These are phyloP conservation scores for Colletotrichum karsti DNA, from an alignment of 2,329 filamentous ascomycete species.

Conservation along the genomic window DNA sequence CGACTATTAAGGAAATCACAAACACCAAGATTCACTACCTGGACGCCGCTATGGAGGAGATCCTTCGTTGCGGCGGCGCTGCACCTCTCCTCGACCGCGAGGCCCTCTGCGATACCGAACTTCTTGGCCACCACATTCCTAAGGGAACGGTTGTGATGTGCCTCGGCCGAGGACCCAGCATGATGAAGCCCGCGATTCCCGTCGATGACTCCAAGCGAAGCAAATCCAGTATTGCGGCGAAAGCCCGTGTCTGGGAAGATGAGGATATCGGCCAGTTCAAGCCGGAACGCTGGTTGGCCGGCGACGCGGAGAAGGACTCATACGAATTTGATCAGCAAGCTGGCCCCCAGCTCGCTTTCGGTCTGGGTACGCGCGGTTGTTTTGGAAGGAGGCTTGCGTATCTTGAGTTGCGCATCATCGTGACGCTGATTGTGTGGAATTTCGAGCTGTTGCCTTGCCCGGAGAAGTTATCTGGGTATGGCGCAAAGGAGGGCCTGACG, in stretches of 20 bases:
- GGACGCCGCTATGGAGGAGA: conserved; percentile 47
- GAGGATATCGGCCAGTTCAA: conserved; percentile 39
- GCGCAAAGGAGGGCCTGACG: conserved; percentile 23
- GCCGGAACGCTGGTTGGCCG: conserved; percentile 47
- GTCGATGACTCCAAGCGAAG: conserved; percentile 40
- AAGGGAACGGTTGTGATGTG: conserved; percentile 42
- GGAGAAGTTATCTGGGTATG: conserved; percentile 27
- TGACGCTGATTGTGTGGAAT: conserved; percentile 47
- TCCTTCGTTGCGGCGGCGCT: conserved; percentile 40
- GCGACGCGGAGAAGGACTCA: neutral
- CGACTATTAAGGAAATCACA: conserved; percentile 40
- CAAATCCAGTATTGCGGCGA: conserved; percentile 31
- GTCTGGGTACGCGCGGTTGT: conserved; percentile 45
- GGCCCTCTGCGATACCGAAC: conserved; percentile 40
- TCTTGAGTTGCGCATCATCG: conserved; percentile 43
- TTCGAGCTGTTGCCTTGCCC: conserved; percentile 44
- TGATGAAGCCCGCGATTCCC: conserved; percentile 35
- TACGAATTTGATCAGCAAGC: conserved; percentile 40
- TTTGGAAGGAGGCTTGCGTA: conserved; percentile 47
- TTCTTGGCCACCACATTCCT: conserved; percentile 43
- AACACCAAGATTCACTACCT: conserved; percentile 40
- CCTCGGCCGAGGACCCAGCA: conserved; percentile 36
- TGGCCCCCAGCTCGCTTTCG: conserved; percentile 46
- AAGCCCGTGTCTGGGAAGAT: conserved; percentile 41
- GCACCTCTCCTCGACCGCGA: conserved; percentile 39